Evolutionary conservation across 2,329 filamentous ascomycete species (phyloP), one percentile per base, ranked within the genome.

Genomic region (Curvularia sp.): DNA sequence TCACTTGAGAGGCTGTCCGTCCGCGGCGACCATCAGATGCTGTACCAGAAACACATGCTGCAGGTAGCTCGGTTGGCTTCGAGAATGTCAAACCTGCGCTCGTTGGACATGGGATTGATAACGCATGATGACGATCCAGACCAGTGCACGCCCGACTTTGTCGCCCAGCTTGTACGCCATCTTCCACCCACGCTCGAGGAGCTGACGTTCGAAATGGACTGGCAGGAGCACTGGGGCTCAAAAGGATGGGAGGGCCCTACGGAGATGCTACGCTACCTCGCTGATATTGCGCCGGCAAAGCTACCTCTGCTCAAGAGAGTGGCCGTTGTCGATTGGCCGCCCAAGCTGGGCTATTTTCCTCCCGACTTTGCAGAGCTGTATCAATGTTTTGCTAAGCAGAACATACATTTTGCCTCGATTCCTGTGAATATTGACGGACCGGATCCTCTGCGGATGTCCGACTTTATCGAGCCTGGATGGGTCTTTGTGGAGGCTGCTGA

Each of bases 221-320:
- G 55, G 49, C 49, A 53, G 38, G 55, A 57, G 28, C 43, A 53
- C 25, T 57, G 55, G 55, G 55, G 55, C 21, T 34, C 49, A 18
- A 57, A 48, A 23, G 55, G 55, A n/a, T 57, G 55, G 55, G 55
- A 53, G 19, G 55, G 49, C 1, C 55, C 55, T 21, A 57, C 55
- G 15, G 55, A 53, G 21, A 53, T 57, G 43, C 25, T 57, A 28
- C 43, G 43, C 43, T 10, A 23, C 42, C 28, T 57, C 6, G 55
- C 55, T 34, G 43, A 13, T 6, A 28, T 49, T n/a, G 55, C 55
- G n/a, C 38, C 49, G 36, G 9, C 36, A 13, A 48, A 15, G 18
- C 49, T 57, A 18, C 30, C 21, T 15, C 23, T 53, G 39, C 39
- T 52, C 32, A 53, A 48, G 34, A 53, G 36, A 42, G 49, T 57